Percentiles rank a stretch among this genome's conserved stretches.
These are phyloP conservation scores for Ascochyta pisi DNA, from an alignment of 2,329 filamentous ascomycete genomes.

Conservation along the genomic window DNA sequence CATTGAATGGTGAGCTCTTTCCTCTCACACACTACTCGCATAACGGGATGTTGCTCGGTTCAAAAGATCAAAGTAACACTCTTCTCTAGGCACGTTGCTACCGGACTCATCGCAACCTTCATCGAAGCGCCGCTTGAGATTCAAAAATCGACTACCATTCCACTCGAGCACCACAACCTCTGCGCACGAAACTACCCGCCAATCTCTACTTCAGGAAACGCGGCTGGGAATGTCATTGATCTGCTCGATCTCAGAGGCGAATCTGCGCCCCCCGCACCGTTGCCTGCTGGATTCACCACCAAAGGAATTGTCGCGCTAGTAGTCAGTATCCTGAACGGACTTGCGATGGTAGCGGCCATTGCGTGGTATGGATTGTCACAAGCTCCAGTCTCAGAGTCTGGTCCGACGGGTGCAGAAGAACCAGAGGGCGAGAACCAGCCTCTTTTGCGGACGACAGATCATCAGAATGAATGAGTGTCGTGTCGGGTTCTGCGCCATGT, in stretches of 20 bases:
- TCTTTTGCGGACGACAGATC: no score
- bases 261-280: neutral
- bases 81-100: slow-evolving; percentile 6
- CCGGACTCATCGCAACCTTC: slow-evolving; percentile 10
- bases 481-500: no score
- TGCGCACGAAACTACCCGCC: slow-evolving; percentile 3
- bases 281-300: slow-evolving; percentile 2
- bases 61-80: no score
- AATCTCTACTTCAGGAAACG: neutral
- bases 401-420: neutral
- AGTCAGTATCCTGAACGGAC: neutral
- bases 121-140: slow-evolving; percentile 6
- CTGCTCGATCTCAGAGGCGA: slow-evolving; percentile 1
- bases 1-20: slow-evolving; percentile 34
- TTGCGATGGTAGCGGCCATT: slow-evolving; percentile 5
- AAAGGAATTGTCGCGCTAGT: slow-evolving; percentile 2
- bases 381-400: neutral
- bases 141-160: neutral
- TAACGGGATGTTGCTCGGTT: no score
- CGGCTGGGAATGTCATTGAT: slow-evolving; percentile 1
- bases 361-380: slow-evolving; percentile 10
- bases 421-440: no score
- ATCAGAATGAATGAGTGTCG: no score
- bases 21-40: no score
- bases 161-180: neutral